phyloP scores from a whole-genome alignment of 169 alveolate genomes.

The Cryptosporidium parvum region DNA sequence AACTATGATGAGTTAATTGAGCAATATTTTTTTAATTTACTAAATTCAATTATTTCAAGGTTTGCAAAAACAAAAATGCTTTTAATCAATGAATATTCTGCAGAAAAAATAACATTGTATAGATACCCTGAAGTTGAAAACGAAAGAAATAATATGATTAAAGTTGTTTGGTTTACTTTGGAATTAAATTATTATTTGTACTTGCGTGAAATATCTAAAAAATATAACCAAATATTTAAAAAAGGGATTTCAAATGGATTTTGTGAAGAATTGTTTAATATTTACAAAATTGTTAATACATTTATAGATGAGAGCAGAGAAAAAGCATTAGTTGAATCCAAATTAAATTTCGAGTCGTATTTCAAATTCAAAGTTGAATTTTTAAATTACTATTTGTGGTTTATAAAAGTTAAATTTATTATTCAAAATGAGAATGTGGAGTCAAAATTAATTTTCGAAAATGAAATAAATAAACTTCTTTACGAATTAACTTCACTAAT shows the following conservation, averaged over 20 bases:
- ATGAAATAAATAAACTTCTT: neutral
- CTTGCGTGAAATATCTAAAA: neutral
- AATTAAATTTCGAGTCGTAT: neutral
- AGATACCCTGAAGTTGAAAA: slow-evolving; percentile 9
- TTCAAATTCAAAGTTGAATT: neutral
- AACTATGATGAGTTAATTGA: neutral
- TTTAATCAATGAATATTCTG: slow-evolving; percentile 19
- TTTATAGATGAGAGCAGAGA: neutral
- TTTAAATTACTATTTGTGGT: slow-evolving; percentile 38
- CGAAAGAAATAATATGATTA: neutral
- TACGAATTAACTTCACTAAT: neutral
- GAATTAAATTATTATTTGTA: slow-evolving; percentile 13
- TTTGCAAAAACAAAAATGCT: slow-evolving; percentile 12
- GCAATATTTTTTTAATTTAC: slow-evolving; percentile 11
- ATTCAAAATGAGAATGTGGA: neutral
- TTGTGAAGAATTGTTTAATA: neutral
- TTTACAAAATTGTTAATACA: neutral
- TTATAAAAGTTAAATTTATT: neutral
- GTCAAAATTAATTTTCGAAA: neutral
- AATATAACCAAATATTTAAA: neutral
- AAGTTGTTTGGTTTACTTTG: slow-evolving; percentile 15
- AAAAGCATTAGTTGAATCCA: neutral
- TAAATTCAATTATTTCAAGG: slow-evolving; percentile 7
- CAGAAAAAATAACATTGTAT: neutral
- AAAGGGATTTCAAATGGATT: slow-evolving; percentile 35